A percentile compares a stretch with the other conserved stretches of the same genome.
Evolutionary conservation across 23 red algal genomes (phyloP).

Genomic region (Gracilariopsis chorda): DNA sequence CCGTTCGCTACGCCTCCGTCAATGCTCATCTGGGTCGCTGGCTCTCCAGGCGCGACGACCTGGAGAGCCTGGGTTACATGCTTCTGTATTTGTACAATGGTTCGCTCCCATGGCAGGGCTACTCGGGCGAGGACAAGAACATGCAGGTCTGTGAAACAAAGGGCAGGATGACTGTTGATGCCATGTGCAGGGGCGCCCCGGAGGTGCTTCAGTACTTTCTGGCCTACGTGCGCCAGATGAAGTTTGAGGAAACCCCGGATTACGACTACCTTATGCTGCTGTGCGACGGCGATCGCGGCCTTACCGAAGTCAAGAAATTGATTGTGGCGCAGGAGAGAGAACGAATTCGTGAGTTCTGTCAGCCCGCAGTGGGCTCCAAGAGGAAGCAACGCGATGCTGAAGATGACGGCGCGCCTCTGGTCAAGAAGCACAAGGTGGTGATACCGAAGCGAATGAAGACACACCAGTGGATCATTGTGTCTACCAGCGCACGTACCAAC

Average conservation of each 20-base stretch:
- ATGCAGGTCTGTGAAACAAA: slow-evolving; percentile 99
- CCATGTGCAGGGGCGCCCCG: slow-evolving; percentile 90
- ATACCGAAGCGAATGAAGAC: slow-evolving; percentile 89
- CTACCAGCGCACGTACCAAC: slow-evolving; percentile 81
- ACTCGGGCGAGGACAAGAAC: slow-evolving; percentile 97
- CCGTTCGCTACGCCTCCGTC: slow-evolving; percentile 95
- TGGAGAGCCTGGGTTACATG: slow-evolving; percentile 96
- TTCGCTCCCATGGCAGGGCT: slow-evolving; percentile 95
- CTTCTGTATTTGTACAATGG: slow-evolving; percentile 91
- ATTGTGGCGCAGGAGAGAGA: slow-evolving; percentile 67
- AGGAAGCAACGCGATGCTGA: slow-evolving; percentile 63
- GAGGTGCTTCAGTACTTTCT: slow-evolving; percentile 96
- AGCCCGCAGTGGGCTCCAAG: slow-evolving; percentile 48
- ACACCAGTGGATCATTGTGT: slow-evolving; percentile 98
- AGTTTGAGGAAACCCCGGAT: slow-evolving; percentile 90
- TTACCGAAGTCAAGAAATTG: slow-evolving; percentile 68
- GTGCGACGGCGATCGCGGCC: slow-evolving; percentile 59
- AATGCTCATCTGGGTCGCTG: slow-evolving; percentile 95
- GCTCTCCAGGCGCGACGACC: slow-evolving; percentile 89
- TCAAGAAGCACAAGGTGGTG: slow-evolving; percentile 80
- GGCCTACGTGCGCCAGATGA: slow-evolving; percentile 92
- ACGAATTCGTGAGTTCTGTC: not conserved
- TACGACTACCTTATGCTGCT: slow-evolving; percentile 90
- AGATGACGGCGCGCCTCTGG: slow-evolving; percentile 30
- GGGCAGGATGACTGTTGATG: slow-evolving; percentile 79